phyloP scores from a whole-genome alignment of 2,329 filamentous ascomycete genomes.

The Graphium sp. region DNA sequence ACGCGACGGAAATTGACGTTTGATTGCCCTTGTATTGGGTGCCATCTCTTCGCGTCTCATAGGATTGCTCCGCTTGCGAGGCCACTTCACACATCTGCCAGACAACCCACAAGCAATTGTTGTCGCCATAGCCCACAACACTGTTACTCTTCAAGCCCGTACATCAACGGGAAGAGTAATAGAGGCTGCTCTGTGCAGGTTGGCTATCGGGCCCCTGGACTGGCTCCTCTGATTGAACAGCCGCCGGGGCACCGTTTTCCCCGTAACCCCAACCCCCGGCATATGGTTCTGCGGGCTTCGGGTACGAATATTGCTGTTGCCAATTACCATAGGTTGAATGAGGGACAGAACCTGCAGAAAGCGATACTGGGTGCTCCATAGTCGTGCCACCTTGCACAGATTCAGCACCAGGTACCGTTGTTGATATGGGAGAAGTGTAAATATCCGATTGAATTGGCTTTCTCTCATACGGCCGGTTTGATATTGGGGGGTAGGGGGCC shows the following conservation, averaged over 20 bases:
- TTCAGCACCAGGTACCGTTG: constrained; percentile 18
- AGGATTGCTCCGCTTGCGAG: no score
- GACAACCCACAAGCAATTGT: no score
- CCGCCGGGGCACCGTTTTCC: constrained; percentile 7
- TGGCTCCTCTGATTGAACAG: constrained; percentile 7
- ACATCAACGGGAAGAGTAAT: constrained; percentile 16
- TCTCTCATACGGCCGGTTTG: constrained; percentile 22
- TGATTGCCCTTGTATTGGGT: no score
- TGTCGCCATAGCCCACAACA: no score
- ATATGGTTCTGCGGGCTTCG: constrained; percentile 19
- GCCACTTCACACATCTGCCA: no score
- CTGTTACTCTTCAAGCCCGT: no score
- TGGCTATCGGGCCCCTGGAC: constrained; percentile 10
- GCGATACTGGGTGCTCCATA: constrained; percentile 15
- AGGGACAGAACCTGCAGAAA: constrained; percentile 20
- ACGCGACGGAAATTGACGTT: no score
- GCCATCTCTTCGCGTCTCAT: no score
- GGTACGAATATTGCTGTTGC: constrained; percentile 26
- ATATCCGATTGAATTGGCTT: constrained; percentile 23
- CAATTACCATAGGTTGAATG: constrained; percentile 22
- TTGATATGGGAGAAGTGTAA: constrained; percentile 22
- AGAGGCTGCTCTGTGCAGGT: constrained; percentile 11
- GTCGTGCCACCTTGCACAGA: constrained; percentile 14
- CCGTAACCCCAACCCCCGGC: constrained; percentile 19
- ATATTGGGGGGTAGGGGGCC: constrained; percentile 1